Evolutionary conservation across 768 basidiomycete genomes (phyloP).

Genomic region (Chiua virens): DNA sequence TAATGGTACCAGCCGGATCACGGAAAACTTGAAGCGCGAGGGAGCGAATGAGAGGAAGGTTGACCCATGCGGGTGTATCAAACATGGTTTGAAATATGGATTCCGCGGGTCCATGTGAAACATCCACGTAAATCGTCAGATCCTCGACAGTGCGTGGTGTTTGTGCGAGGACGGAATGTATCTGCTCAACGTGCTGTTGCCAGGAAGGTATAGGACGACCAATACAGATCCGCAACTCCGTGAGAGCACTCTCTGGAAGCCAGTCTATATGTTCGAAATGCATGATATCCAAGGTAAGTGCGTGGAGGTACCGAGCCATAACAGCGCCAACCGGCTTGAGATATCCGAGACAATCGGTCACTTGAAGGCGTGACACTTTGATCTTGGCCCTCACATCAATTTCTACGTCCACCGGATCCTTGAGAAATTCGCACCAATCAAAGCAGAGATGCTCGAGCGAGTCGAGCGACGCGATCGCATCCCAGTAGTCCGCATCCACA

Average conservation of each 20-base stretch:
- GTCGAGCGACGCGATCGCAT: conserved; percentile 5
- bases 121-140: neutral
- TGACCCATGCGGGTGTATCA: neutral
- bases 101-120: neutral
- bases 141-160: neutral
- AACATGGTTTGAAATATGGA: neutral
- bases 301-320: neutral
- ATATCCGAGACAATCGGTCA: neutral
- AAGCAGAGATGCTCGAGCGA: conserved; percentile 22
- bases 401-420: neutral
- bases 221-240: neutral
- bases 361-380: conserved; percentile 8
- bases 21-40: neutral
- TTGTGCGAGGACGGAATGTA: neutral
- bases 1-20: neutral
- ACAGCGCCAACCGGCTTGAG: neutral
- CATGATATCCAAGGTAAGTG: neutral
- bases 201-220: no score
- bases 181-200: neutral
- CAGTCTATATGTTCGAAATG: neutral
- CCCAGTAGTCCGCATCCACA: conserved; percentile 16
- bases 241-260: conserved; percentile 1
- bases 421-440: neutral
- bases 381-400: neutral
- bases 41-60: conserved; percentile 6